Base-by-base conservation (phyloP, 1,284 basidiomycete species). In the Ceratobasidium papillatum region DNA sequence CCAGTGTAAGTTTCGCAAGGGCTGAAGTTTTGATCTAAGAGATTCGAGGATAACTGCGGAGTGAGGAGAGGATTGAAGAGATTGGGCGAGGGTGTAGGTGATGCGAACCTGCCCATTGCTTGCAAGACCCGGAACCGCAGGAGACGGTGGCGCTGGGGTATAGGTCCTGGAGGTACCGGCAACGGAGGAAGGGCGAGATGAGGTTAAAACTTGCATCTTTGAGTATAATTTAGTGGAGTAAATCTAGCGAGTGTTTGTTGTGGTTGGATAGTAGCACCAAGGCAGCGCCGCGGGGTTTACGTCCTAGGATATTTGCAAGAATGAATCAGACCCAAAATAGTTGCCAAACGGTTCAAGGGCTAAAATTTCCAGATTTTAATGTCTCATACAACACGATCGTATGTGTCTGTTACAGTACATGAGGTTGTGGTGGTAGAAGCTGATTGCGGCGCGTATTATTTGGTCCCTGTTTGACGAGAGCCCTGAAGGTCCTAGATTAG, bases 1-100 rank as follows among this genome's bases (percentile, higher is more conserved):
- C 96, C 96, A 98, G 81, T 97, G 94, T 25, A 98, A 86, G 82
- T 92, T 96, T 68, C 91, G 90, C 65, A 98, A 84, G 0, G 96
- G 96, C 12, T 72, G 56, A 7, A 72, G 19, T 22, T 58, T 58
- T 32, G 69, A 72, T 27, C 69, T 47, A 12, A 72, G 69, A 36
- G 69, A 72, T 5, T 72, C 69, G 2, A 62, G 25, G 0, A 72
- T 32, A 2, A 61, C 69, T 36, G 69, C 69, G 22, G 56, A 58
- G 25, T 72, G 69, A 1, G 69, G 69, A 25, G 69, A 72, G 11
- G 69, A 61, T 36, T 62, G 69, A 14, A 72, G 56, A 30, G 69
- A 61, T 30, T 72, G 69, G 17, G 56, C 69, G 11, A 72, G 58
- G 30, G 69, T 72, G 38, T 72, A 72, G 8, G 69, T 72, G 36